Evolutionary conservation across 768 basidiomycete species (phyloP).

Genomic region (Suillus placidus): DNA sequence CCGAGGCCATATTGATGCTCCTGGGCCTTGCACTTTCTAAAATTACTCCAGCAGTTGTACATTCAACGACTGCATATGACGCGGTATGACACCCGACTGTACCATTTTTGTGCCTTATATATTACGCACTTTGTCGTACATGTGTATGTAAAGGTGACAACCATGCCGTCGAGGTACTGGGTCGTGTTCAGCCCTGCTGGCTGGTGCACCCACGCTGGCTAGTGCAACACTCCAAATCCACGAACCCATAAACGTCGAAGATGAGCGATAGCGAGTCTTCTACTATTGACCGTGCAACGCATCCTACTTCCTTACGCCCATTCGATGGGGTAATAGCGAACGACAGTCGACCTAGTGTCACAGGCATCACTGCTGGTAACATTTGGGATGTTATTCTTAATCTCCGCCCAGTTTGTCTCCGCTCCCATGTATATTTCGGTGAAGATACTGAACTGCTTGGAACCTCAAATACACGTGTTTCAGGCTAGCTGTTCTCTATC

Average conservation of each 20-base stretch:
- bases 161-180: not conserved
- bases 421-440: conserved; percentile 63
- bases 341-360: not conserved
- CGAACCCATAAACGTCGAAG: not conserved
- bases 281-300: not conserved
- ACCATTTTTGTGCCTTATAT: not conserved
- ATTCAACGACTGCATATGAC: not conserved
- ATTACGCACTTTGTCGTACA: not conserved
- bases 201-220: not conserved
- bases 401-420: conserved; percentile 58
- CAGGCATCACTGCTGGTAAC: conserved; percentile 40
- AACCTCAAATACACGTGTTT: conserved; percentile 57
- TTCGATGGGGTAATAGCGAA: not conserved
- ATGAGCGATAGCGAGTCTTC: not conserved
- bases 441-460: conserved; percentile 60
- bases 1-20: not conserved
- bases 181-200: not conserved
- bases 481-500: conserved; percentile 43
- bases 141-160: not conserved
- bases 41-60: not conserved
- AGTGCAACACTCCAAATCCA: not conserved
- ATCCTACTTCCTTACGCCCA: not conserved
- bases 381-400: conserved; percentile 61
- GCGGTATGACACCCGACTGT: not conserved
- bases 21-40: not conserved